These are phyloP conservation scores for Solanum aculeatissimum DNA, from an alignment of 305 asterid species.

Conservation along the genomic window DNA sequence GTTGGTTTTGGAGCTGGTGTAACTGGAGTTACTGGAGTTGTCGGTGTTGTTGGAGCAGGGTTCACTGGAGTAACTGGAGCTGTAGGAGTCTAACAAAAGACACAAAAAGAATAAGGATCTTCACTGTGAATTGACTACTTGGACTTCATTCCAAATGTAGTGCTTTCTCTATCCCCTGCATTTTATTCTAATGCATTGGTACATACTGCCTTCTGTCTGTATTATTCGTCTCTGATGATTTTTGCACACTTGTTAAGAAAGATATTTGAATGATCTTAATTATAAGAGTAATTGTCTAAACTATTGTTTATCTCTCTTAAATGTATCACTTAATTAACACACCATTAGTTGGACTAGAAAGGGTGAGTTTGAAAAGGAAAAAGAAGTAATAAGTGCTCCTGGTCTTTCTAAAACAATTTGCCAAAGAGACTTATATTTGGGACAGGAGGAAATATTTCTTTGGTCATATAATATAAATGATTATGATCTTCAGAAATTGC, in stretches of 20 bases:
- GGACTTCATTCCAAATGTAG: neutral
- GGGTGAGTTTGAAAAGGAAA: neutral
- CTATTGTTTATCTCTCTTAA: neutral
- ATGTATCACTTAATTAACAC: neutral
- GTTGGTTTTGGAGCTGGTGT: slow-evolving; percentile 31
- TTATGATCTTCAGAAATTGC: neutral
- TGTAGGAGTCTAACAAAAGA: slow-evolving; percentile 8
- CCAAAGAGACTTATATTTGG: neutral
- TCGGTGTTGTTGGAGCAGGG: slow-evolving; percentile 18
- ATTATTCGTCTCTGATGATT: neutral
- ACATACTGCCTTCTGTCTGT: neutral
- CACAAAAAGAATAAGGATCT: neutral
- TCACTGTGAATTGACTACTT: neutral
- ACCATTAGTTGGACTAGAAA: neutral
- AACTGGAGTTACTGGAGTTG: slow-evolving; percentile 24
- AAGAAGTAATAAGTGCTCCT: neutral
- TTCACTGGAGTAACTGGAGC: slow-evolving; percentile 18
- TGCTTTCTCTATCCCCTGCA: neutral
- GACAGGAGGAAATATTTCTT: neutral
- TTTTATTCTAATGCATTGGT: neutral
- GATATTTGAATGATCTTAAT: neutral
- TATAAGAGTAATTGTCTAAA: neutral
- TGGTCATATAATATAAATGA: too few species aligned
- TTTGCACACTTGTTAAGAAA: neutral
- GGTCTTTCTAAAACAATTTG: neutral